Evolutionary conservation across 129 eudicot genomes (phyloP), one percentile per base, ranked within the genome.

Genomic region (Lactuca saligna): DNA sequence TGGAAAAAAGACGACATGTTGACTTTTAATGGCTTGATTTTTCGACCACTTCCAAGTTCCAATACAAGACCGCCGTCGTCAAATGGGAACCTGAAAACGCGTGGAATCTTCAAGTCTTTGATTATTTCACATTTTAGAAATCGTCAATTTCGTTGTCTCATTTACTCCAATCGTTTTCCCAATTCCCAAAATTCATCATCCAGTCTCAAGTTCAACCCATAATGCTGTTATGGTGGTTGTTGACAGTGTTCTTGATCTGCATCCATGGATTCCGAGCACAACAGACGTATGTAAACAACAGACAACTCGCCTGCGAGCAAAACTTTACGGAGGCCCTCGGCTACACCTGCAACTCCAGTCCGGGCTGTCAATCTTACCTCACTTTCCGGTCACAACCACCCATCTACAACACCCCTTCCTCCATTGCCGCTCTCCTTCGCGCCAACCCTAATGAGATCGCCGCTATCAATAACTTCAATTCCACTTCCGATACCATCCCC

Each of bases 351-450:
- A 84, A 80, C 39, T 0, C 75, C 35, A 88, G 95, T 71, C 38
- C 74, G 39, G 0, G 73, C 35, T 91, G 98, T 71, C 38, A 42
- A 5, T 71, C 96, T 17, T 91, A 86, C 87, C 63, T 91, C 66
- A 88, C 98, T 46, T 88, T 87, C 82, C 78, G 98, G 2, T 67
- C 96, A 37, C 78, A 53, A 68, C 80, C 87, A 3, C 61, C 78
- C 0, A 59, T 63, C 34, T 80, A 86, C 82, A 78, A 54, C 68
- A 76, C 96, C 20, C 80, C 86, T 20, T 9, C 65, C 34, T 6
- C 80, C 68, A 85, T 86, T 48, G 73, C 77, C 73, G 46, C 57
- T 48, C 85, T 91, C 65, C 71, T 79, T 54, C 17, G 32, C 58
- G 69, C 82, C 46, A 77, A 71, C 59, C 65, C 91, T 29, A 13